A percentile compares a stretch with the other conserved stretches of the same genome.
Conservation (phyloP, 192 early-diverging fungal genomes). For the Neocallimastix lanati region DNA sequence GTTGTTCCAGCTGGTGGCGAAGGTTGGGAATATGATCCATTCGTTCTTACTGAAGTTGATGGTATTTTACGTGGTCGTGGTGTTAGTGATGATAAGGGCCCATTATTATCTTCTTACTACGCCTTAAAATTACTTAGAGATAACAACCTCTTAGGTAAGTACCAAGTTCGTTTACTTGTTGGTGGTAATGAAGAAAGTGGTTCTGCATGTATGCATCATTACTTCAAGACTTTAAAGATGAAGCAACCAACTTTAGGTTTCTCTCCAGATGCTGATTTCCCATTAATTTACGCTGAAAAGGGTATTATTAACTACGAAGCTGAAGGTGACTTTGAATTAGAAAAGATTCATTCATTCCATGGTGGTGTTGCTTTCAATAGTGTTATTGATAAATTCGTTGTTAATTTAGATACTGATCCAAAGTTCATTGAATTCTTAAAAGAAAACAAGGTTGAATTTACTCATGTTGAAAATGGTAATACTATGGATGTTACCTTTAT, state of each 20-base stretch:
- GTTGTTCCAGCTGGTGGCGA: conserved; percentile 52
- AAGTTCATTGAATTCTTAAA: background rate
- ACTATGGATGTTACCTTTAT: background rate
- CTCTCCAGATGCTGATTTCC: background rate
- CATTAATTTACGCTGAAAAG: background rate
- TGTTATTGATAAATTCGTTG: background rate
- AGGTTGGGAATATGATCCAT: conserved; percentile 46
- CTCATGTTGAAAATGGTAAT: background rate
- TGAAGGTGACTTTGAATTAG: background rate
- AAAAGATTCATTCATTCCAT: background rate
- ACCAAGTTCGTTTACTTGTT: background rate
- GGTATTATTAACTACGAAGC: background rate
- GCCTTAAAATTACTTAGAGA: conserved; percentile 11
- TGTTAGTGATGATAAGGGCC: conserved; percentile 67
- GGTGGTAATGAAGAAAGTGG: background rate
- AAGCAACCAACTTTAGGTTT: background rate
- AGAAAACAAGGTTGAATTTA: background rate
- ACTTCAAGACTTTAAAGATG: background rate
- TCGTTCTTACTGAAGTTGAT: conserved; percentile 39
- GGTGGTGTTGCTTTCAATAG: background rate
- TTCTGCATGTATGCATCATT: background rate
- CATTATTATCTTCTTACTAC: conserved; percentile 50
- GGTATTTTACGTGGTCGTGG: conserved; percentile 62
- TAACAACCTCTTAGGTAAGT: background rate
- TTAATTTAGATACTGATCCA: background rate